Evolutionary conservation across 2,329 filamentous ascomycete genomes (phyloP).

Genomic region (Chrysoporthe cubensis): DNA sequence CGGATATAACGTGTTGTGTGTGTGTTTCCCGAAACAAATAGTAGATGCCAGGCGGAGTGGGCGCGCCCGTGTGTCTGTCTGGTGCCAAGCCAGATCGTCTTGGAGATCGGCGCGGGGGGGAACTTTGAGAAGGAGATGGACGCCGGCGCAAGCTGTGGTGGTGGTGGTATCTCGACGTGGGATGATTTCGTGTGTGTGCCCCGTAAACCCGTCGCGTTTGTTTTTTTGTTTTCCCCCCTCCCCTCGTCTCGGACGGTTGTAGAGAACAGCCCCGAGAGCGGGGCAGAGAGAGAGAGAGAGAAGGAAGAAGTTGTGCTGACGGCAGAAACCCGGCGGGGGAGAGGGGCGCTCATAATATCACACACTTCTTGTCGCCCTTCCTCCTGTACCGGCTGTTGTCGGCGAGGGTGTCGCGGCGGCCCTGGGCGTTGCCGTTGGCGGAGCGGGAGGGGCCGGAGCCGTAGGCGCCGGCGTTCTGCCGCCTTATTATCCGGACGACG

Average conservation of each 20-base stretch:
- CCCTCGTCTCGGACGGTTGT: not conserved
- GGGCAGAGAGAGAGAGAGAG: not conserved
- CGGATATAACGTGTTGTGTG: slow-evolving; percentile 8
- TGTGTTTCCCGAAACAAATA: slow-evolving; percentile 13
- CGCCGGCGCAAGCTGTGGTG: slow-evolving; percentile 8
- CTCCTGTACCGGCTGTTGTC: slow-evolving; percentile 37
- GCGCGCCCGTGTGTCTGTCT: not conserved
- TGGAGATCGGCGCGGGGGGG: slow-evolving; percentile 1
- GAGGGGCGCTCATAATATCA: slow-evolving; percentile 44
- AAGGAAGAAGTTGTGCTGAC: not conserved
- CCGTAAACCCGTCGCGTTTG: not conserved
- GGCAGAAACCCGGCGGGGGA: not conserved
- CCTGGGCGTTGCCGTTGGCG: slow-evolving; percentile 37
- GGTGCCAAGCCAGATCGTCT: slow-evolving; percentile 14
- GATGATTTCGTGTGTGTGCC: not conserved
- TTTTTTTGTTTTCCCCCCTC: too few species aligned
- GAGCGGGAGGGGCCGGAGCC: slow-evolving; percentile 40
- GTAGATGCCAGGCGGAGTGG: slow-evolving; percentile 16
- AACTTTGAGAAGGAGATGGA: slow-evolving; percentile 2
- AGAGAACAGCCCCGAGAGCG: not conserved
- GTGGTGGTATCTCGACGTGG: slow-evolving; percentile 8
- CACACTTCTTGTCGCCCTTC: slow-evolving; percentile 42
- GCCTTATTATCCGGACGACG: slow-evolving; percentile 86
- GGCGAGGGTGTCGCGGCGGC: slow-evolving; percentile 32
- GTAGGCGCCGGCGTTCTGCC: slow-evolving; percentile 69